Evolutionary conservation across 2,329 filamentous ascomycete genomes (phyloP).

Genomic region (Botrytis tulipae): DNA sequence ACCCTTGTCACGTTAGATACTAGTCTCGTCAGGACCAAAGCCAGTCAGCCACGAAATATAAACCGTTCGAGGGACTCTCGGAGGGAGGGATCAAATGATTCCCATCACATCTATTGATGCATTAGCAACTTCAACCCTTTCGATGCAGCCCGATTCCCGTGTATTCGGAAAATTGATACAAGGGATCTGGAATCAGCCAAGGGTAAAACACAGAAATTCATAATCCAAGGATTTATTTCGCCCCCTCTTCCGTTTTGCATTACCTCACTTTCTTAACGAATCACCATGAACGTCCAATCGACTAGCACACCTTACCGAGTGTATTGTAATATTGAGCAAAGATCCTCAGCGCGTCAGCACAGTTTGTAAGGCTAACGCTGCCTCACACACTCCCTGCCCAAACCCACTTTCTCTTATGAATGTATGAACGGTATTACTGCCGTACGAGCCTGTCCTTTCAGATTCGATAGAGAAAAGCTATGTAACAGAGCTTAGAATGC

Average conservation of each 20-base stretch:
- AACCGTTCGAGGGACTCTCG: slow-evolving; percentile 4
- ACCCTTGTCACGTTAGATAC: not conserved
- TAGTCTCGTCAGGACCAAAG: not conserved
- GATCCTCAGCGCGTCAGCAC: slow-evolving; percentile 19
- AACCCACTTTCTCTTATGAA: slow-evolving; percentile 14
- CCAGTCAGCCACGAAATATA: slow-evolving; percentile 11
- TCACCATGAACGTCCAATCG: not conserved
- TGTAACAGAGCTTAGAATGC: slow-evolving; percentile 25
- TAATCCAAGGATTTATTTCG: slow-evolving; percentile 2
- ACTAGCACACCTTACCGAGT: slow-evolving; percentile 8
- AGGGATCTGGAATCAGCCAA: slow-evolving; percentile 5
- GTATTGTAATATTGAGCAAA: slow-evolving; percentile 14
- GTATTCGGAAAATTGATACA: slow-evolving; percentile 12
- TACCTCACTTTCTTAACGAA: not conserved
- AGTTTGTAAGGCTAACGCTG: slow-evolving; percentile 18
- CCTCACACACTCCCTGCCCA: slow-evolving; percentile 7
- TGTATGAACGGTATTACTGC: slow-evolving; percentile 9
- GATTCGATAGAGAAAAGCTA: slow-evolving; percentile 14
- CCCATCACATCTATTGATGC: slow-evolving; percentile 1
- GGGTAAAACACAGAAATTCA: not conserved
- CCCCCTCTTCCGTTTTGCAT: slow-evolving; percentile 4
- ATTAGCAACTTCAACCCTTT: slow-evolving; percentile 7
- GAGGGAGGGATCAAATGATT: slow-evolving; percentile 8
- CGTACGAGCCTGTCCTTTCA: slow-evolving; percentile 10
- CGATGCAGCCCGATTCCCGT: slow-evolving; percentile 13